These are phyloP conservation scores for Panaeolus papilionaceus DNA, from an alignment of 768 basidiomycete species.

Conservation along the genomic window DNA sequence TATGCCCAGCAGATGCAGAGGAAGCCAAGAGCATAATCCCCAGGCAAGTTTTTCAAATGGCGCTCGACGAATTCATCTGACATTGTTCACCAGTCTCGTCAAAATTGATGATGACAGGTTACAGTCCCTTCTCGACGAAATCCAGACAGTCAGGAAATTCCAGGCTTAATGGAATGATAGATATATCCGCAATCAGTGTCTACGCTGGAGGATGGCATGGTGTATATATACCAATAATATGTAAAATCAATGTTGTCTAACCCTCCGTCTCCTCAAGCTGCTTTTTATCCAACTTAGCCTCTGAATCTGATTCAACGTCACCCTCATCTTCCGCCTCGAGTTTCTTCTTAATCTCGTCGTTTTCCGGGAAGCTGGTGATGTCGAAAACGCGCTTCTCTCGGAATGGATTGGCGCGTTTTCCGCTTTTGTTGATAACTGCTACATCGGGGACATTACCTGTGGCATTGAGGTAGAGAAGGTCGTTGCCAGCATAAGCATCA, in stretches of 20 bases:
- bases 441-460: conserved; percentile 77
- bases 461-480: conserved; percentile 79
- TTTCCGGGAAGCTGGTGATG: conserved; percentile 55
- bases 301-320: conserved; percentile 50
- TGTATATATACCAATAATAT: conserved; percentile 14
- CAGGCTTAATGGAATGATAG: conserved; percentile 58
- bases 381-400: conserved; percentile 74
- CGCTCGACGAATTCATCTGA: neutral
- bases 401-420: conserved; percentile 65
- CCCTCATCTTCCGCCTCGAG: conserved; percentile 44
- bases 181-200: neutral
- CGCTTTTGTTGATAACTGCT: conserved; percentile 69
- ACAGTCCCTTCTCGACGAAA: conserved; percentile 83
- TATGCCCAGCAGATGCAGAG: conserved; percentile 87
- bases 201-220: neutral
- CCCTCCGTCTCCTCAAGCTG: conserved; percentile 61
- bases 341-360: conserved; percentile 37
- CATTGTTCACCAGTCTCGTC: conserved; percentile 59
- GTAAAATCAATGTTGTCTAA: conserved; percentile 28
- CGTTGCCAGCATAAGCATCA: conserved; percentile 78
- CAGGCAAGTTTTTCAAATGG: conserved; percentile 54
- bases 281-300: conserved; percentile 43
- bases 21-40: conserved; percentile 93
- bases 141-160: conserved; percentile 90
- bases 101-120: conserved; percentile 89